phyloP scores from a whole-genome alignment of 768 basidiomycete species.

The Amanita molliuscula region DNA sequence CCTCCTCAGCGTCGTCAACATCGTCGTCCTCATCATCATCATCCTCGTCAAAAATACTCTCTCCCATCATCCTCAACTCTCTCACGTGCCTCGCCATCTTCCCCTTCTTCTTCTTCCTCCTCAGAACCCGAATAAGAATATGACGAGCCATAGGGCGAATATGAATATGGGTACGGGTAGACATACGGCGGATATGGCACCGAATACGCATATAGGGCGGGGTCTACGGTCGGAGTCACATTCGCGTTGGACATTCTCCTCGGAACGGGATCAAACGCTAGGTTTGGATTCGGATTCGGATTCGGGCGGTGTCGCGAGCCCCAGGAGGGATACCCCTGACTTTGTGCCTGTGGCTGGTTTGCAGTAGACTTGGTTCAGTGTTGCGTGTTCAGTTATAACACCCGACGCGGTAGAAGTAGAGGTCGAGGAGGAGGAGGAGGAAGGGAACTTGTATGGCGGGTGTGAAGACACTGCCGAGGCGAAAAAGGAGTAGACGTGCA shows the following conservation, averaged over 20 bases:
- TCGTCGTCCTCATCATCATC: not conserved
- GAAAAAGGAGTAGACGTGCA: conserved; percentile 3
- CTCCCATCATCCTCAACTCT: not conserved
- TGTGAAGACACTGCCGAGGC: conserved; percentile 1
- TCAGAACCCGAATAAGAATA: not conserved
- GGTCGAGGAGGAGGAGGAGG: not conserved
- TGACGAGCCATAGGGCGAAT: not conserved
- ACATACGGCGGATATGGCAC: not conserved
- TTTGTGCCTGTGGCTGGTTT: not conserved
- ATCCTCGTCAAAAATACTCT: not conserved
- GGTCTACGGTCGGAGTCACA: not conserved
- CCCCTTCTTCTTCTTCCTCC: not conserved
- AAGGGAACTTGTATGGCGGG: conserved; percentile 3
- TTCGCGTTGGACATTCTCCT: not conserved
- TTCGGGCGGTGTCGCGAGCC: not conserved
- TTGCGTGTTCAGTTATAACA: not conserved
- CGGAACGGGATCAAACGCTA: not conserved
- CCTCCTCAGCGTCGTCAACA: not conserved
- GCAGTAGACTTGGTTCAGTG: not conserved
- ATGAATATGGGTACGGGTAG: not conserved
- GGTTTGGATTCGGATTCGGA: not conserved
- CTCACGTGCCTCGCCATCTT: not conserved
- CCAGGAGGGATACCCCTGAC: not conserved
- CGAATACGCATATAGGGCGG: not conserved
- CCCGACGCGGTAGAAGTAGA: not conserved